phyloP scores from a whole-genome alignment of 1,139 yeast species.

The Diutina rugosa region DNA sequence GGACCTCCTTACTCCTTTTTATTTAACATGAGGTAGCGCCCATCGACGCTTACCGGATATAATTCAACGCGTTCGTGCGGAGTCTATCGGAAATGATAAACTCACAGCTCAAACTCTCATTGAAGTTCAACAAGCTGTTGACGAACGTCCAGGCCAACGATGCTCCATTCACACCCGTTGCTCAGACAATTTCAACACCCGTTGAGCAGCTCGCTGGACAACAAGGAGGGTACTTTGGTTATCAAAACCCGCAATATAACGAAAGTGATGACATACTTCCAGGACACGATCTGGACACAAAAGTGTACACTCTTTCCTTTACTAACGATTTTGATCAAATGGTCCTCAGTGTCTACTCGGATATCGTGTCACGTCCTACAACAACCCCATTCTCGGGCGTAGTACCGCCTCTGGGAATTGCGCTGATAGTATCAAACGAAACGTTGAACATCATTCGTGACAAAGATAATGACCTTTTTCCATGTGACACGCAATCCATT shows the following conservation, averaged over 20 bases:
- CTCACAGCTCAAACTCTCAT: slow-evolving; percentile 15
- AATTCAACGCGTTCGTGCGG: not conserved
- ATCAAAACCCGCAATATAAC: slow-evolving; percentile 12
- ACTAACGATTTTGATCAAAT: slow-evolving; percentile 26
- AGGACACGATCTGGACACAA: slow-evolving; percentile 19
- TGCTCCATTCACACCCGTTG: slow-evolving; percentile 33
- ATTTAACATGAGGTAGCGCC: slow-evolving; percentile 2
- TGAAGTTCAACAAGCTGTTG: slow-evolving; percentile 19
- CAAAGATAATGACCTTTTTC: slow-evolving; percentile 5
- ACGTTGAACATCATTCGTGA: slow-evolving; percentile 12
- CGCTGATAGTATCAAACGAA: slow-evolving; percentile 30
- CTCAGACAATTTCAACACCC: slow-evolving; percentile 32
- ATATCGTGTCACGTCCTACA: slow-evolving; percentile 28
- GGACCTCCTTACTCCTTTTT: not conserved
- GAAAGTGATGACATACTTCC: slow-evolving; percentile 30
- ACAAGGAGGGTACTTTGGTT: slow-evolving; percentile 9
- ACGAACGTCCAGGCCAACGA: slow-evolving; percentile 8
- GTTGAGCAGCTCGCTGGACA: slow-evolving; percentile 16
- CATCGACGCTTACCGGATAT: not conserved
- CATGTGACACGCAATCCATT: slow-evolving; percentile 23
- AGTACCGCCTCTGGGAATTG: slow-evolving; percentile 33
- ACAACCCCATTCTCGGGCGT: slow-evolving; percentile 33
- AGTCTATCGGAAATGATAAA: slow-evolving; percentile 11
- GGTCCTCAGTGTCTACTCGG: slow-evolving; percentile 21
- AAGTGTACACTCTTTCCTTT: slow-evolving; percentile 22